Evolutionary conservation across 331 rosid species (phyloP), one percentile per base, ranked within the genome.

Genomic region (Malus hybrid): DNA sequence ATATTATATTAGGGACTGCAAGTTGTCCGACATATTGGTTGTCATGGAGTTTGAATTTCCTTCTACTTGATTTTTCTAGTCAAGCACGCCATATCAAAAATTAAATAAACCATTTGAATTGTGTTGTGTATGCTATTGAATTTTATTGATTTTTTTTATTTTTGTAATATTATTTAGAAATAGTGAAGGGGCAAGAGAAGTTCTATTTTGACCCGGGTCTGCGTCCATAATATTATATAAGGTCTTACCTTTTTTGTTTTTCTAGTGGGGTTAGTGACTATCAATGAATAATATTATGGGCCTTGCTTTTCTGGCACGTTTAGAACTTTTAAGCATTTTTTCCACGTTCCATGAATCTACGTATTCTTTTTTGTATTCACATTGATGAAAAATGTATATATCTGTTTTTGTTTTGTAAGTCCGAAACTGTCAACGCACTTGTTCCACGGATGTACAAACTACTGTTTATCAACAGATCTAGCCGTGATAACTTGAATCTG

Each of bases 161-260:
- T 39, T 9, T 39, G 4, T 9, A 9, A 39, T 39, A 39, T 10
- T 42, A 10, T 10, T 39, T 42, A 65, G 7, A 2, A 63, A 36
- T 68, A 28, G 20, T 42, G 48, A 9, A 15, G 2, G 14, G 6
- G 9, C 7, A 9, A 66, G 3, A 81, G 86, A 76, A 76, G 88
- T 84, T 85, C 70, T 64, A 77, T 55, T 19, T 90, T 90, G 95
- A 87, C 95, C 90, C 84, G 76, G 48, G 1, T 36, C 48, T 52
- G 59, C 0, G 10, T 16, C 56, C 18, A 28, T 6, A 28, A 3
- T 1, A 61, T 61, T 5, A 14, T 46, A 42, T 69, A 65, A 61
- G 12, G 28, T 34, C 24, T 44, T 34, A 50, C 70, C 48, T 72
- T 27, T 15, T 44, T 57, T 57, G 31, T 52, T 60, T 63, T 29